phyloP scores from a whole-genome alignment of 2,329 filamentous ascomycete species.

The Fusarium pininemorale region DNA sequence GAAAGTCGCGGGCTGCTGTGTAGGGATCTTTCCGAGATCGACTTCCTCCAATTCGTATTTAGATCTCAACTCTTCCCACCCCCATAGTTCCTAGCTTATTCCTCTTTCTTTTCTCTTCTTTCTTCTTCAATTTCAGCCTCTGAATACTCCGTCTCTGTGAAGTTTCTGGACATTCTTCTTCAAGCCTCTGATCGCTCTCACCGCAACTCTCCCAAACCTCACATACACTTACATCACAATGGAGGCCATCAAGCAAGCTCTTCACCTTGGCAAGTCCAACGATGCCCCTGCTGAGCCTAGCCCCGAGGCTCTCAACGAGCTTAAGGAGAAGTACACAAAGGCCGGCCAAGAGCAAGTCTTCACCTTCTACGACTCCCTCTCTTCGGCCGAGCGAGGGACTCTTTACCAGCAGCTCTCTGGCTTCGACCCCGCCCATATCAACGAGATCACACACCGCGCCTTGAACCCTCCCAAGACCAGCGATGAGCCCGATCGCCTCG shows the following conservation, averaged over 20 bases:
- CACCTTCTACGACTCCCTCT: slow-evolving; percentile 83
- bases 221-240: slow-evolving; percentile 45
- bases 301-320: slow-evolving; percentile 70
- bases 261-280: slow-evolving; percentile 49
- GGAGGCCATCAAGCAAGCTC: slow-evolving; percentile 55
- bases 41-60: slow-evolving; percentile 33
- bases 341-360: slow-evolving; percentile 84
- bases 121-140: slow-evolving; percentile 6
- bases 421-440: slow-evolving; percentile 89
- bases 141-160: slow-evolving; percentile 1
- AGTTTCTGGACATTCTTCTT: not conserved
- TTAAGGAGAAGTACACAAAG: slow-evolving; percentile 78
- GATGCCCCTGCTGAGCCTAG: slow-evolving; percentile 62
- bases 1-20: slow-evolving; percentile 4
- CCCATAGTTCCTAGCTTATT: slow-evolving; percentile 11
- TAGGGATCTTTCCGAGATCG: slow-evolving; percentile 34
- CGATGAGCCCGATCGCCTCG: slow-evolving; percentile 67
- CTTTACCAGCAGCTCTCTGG: slow-evolving; percentile 83
- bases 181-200: slow-evolving; percentile 15
- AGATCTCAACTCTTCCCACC: slow-evolving; percentile 26
- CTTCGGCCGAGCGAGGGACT: slow-evolving; percentile 74
- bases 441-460: slow-evolving; percentile 83
- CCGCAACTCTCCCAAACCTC: slow-evolving; percentile 25
- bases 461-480: slow-evolving; percentile 78
- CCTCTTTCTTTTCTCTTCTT: slow-evolving; percentile 25